Base-by-base conservation (phyloP, 1,284 basidiomycete species). In the Chalciporus sp. region DNA sequence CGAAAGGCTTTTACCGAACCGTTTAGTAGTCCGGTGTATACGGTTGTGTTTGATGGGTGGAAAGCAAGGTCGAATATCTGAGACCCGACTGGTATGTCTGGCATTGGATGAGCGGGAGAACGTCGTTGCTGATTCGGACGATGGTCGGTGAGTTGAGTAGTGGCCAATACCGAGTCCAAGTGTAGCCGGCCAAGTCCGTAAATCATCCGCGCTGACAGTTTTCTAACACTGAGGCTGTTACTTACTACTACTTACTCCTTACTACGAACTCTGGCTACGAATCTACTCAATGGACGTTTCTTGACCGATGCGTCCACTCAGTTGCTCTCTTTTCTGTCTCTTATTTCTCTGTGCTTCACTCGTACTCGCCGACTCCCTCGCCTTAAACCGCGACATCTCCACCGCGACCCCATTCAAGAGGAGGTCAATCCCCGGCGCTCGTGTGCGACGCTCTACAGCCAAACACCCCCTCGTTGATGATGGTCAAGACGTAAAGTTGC, bases 31-130 rank as follows among this genome's bases (percentile, higher is more conserved):
- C 85, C 91, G 0, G 88, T 79, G 68, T 90, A 94, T 9, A 95
- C 82, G 17, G 86, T 77, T 0, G 85, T 72, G 37, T 81, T 69
- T 1, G 74, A 76, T 0, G 95, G 94, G 64, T 95, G 92, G 67
- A 97, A 97, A 1, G 79, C 82, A 43, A 97, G 77, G 74, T 97
- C 95, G 69, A 97, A 95, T 35, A 94, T 85, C 71, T 97, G 90
- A 20, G 84, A 82, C 47, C 84, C 84, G 41, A 88, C 79, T 27
- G 78, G 74, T 49, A 92, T 85, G 72, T 90, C 85, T 48, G 89
- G 84, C 89, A 90, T 90, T 35, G 45, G 35, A n/a, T n/a, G n/a
- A n/a, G n/a, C n/a, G n/a, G n/a, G n/a, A n/a, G n/a, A n/a, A n/a
- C n/a, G n/a, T n/a, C n/a, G n/a, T n/a, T n/a, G 43, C 42, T 35